Evolutionary conservation across 1,284 basidiomycete genomes (phyloP), one percentile per base, ranked within the genome.

Genomic region (Apiotrichum montevideense): DNA sequence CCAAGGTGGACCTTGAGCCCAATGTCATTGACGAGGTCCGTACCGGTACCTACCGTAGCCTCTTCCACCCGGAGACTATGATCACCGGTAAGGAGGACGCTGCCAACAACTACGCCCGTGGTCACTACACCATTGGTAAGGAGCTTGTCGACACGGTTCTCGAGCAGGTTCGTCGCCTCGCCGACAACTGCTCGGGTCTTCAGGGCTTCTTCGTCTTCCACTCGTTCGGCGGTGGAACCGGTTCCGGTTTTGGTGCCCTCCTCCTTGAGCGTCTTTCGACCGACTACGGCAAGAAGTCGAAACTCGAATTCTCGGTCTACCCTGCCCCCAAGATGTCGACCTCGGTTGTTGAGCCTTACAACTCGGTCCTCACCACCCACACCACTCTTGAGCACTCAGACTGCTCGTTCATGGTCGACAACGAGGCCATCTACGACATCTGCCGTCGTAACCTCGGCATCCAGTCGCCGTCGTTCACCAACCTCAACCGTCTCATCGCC

Each of bases 171-270:
- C 90, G 96, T 73, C 87, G 91, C 69, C 86, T 98, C 64, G 91
- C 95, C 57, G 96, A 98, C 80, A 96, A 95, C 80, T 97, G 94
- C 82, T 87, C 87, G 46, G 96, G 96, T 75, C 87, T 98, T 46
- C 96, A 99, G 79, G 95, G 96, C 68, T 98, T 98, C 85, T 98
- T 99, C 77, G 92, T 98, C 73, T 98, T 98, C 86, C 96, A 98
- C 82, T 98, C 96, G 46, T 97, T 98, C 73, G 96, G 96, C 75
- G 96, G 96, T 78, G 96, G 96, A 78, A 98, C 95, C 68, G 96
- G 96, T 72, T 98, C 96, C 63, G 96, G 96, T 70, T 98, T 99
- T 77, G 96, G 96, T 75, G 94, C 96, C 54, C 87, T 98, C 68
- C 82, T 98, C 55, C 84, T 98, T 63, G 96, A 98, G 80, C 86